Conservation (phyloP, 2,329 filamentous ascomycete genomes). For the Coniochaeta sp. region DNA sequence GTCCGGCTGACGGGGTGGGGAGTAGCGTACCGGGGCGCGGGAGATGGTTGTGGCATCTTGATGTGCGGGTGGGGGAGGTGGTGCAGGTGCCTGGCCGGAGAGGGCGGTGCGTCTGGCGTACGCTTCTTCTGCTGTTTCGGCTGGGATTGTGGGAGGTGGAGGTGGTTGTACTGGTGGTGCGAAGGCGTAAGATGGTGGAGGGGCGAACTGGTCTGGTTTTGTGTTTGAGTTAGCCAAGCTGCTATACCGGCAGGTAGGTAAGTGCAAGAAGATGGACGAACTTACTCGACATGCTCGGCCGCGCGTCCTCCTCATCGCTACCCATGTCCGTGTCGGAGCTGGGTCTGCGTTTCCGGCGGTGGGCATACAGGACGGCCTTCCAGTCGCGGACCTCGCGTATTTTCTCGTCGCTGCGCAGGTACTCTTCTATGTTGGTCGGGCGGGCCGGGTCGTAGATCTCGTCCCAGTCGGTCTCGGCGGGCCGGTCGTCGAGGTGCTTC, state of each 20-base stretch:
- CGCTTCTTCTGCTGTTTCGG: constrained; percentile 61
- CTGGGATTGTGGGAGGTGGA: constrained; percentile 35
- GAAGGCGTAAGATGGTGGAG: constrained; percentile 48
- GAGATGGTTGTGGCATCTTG: constrained; percentile 21
- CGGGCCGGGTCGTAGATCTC: constrained; percentile 81
- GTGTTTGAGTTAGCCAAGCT: constrained; percentile 12
- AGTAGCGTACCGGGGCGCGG: constrained; percentile 19
- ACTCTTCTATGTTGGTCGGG: constrained; percentile 80
- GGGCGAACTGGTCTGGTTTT: constrained; percentile 53
- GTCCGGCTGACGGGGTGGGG: constrained; percentile 21
- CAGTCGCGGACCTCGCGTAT: constrained; percentile 74
- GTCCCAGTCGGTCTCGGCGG: constrained; percentile 72
- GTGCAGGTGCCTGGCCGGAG: constrained; percentile 32
- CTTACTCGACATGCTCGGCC: constrained; percentile 26
- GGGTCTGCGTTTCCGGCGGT: constrained; percentile 41
- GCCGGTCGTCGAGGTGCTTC: constrained; percentile 56
- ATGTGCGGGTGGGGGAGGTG: constrained; percentile 23
- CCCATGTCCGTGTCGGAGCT: constrained; percentile 39
- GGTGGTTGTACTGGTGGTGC: constrained; percentile 47
- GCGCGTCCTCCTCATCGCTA: constrained; percentile 24
- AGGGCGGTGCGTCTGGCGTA: constrained; percentile 57
- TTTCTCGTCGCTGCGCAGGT: constrained; percentile 76
- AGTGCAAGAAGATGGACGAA: neutral
- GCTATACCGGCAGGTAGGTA: neutral
- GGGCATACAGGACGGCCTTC: constrained; percentile 74